phyloP scores from a whole-genome alignment of 768 basidiomycete genomes.

The Phlebiopsis flavidoalba region DNA sequence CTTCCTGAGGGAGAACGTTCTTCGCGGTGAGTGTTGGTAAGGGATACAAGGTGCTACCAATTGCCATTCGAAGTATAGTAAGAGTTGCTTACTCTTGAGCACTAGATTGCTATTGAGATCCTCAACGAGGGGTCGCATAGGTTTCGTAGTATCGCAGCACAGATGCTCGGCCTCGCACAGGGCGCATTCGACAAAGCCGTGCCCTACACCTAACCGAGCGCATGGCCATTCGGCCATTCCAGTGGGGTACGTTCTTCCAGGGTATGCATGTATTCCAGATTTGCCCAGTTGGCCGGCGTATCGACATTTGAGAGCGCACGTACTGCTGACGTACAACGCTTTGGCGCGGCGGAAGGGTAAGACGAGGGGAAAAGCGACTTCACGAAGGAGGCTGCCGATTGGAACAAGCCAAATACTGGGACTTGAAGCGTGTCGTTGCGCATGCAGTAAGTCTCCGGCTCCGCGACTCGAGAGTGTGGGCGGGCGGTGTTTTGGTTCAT shows the following conservation, averaged over 20 bases:
- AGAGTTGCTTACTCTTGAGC: not conserved
- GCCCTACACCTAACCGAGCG: conserved; percentile 94
- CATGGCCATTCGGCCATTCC: conserved; percentile 93
- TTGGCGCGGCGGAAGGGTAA: conserved; percentile 90
- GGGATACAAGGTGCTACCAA: conserved; percentile 70
- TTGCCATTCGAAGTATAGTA: not conserved
- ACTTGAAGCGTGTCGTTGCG: conserved; percentile 84
- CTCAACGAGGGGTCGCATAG: conserved; percentile 96
- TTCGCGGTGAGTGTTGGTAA: conserved; percentile 90
- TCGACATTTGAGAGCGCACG: conserved; percentile 88
- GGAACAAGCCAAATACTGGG: conserved; percentile 96
- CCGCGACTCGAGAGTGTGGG: conserved; percentile 95
- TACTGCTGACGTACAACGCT: conserved; percentile 92
- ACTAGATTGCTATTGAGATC: conserved; percentile 83
- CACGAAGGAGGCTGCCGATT: conserved; percentile 94
- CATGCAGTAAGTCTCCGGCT: conserved; percentile 81
- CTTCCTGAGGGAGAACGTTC: conserved; percentile 83
- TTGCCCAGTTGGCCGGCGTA: conserved; percentile 81
- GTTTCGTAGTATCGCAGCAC: conserved; percentile 96
- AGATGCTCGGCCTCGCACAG: conserved; percentile 97
- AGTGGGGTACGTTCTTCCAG: conserved; percentile 94
- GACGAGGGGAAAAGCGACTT: conserved; percentile 85
- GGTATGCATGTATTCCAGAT: conserved; percentile 96
- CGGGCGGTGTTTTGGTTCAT: conserved; percentile 71
- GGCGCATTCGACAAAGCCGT: conserved; percentile 95